Evolutionary conservation across 2,329 filamentous ascomycete genomes (phyloP).

Genomic region (Talaromyces sp.): DNA sequence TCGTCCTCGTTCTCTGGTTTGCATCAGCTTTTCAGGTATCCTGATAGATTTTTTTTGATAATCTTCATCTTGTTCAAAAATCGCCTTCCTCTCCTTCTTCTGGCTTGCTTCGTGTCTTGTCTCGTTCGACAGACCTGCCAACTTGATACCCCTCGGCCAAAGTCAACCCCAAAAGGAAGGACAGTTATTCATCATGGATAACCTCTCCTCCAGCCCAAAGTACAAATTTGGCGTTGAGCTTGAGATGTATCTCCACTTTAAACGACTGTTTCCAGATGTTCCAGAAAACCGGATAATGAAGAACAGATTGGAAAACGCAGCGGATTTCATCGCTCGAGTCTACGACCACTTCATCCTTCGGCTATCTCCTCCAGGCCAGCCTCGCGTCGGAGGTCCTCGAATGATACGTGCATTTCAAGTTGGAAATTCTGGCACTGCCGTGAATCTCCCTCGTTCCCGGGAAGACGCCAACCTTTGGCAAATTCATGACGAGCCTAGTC

Average conservation of each 20-base stretch:
- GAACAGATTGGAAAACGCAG: neutral
- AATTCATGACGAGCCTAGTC: neutral
- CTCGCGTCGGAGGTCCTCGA: neutral
- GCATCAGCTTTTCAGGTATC: neutral
- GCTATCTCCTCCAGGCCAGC: neutral
- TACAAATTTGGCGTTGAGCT: constrained; percentile 7
- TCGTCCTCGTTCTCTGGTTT: neutral
- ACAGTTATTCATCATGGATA: neutral
- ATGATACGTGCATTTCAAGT: neutral
- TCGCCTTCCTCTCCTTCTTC: no score
- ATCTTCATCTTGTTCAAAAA: neutral
- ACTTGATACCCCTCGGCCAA: neutral
- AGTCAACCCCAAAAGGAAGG: neutral
- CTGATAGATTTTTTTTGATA: neutral
- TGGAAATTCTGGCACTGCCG: no score
- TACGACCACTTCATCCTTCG: neutral
- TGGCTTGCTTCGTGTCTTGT: neutral
- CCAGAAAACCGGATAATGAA: no score
- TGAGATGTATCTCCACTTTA: neutral
- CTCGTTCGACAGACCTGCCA: neutral
- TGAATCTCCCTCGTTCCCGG: neutral
- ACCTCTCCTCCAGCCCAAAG: neutral
- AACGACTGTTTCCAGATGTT: neutral
- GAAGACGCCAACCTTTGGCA: neutral
- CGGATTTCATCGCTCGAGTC: neutral